Base-by-base conservation (phyloP, 176 grass and related monocot species). In the Oryza nivara region DNA sequence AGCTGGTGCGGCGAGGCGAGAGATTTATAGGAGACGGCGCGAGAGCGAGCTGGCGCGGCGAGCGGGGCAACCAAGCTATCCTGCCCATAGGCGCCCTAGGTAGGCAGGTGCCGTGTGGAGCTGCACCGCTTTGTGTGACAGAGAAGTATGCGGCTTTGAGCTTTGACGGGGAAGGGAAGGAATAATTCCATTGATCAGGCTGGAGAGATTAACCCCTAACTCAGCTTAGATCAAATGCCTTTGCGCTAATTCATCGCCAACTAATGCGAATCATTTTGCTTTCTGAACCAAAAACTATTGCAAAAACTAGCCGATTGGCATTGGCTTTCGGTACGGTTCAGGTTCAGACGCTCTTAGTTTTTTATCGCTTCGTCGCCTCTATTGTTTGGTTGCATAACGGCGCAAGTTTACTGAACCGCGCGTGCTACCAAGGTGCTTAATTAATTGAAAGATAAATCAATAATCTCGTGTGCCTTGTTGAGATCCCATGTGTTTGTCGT, bases 51-150 rank as follows among this genome's bases (percentile, higher is more conserved):
- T 85, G 19, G 73, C 76, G 35, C 82, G 70, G 70, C 76, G 81
- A n/a, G 58, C 58, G 4, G 58, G 58, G 75, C 81, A 10, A 58
- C 74, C 36, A 67, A 20, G n/a, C 32, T 32, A 34, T 28, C 65
- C 15, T 7, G 30, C 19, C 75, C 52, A 64, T 72, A 72, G 20
- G 35, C 67, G 43, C 41, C 41, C 7, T 45, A 28, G 70, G 69
- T 34, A 67, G 84, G 19, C 49, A 79, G 74, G 84, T 84, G 79
- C 64, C 89, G 80, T 91, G 85, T 25, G 85, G 70, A 63, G 81
- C 19, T 76, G 70, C 80, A 51, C 80, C 52, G 70, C 64, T 68
- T 44, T 7, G 70, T 17, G 75, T 80, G 84, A 56, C 63, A 43
- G 80, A 79, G 68, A 78, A 70, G 80, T 61, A n/a, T 82, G 80